Conservation (phyloP, 2,329 filamentous ascomycete species). For the Hymenoscyphus infarciens region DNA sequence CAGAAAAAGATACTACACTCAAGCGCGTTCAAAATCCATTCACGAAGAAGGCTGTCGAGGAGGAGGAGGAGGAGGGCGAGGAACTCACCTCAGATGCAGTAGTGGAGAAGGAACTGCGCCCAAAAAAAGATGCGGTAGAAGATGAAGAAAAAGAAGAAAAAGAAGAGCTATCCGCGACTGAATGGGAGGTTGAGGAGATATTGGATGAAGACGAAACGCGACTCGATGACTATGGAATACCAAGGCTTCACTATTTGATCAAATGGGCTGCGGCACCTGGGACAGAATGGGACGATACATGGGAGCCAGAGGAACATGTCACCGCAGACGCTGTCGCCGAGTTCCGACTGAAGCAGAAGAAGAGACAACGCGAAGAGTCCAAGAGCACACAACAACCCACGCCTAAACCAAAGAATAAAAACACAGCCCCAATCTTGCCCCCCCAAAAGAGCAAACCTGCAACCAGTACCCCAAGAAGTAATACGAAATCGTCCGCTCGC, state of each 20-base stretch:
- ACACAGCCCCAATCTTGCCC: no score
- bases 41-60: neutral
- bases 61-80: slow-evolving; percentile 1
- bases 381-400: no score
- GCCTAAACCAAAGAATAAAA: no score
- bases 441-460: no score
- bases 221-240: slow-evolving; percentile 15
- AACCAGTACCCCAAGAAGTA: no score
- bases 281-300: slow-evolving; percentile 21
- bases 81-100: neutral
- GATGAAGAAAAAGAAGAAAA: slow-evolving; percentile 11
- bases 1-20: neutral
- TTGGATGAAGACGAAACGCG: slow-evolving; percentile 19
- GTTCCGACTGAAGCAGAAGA: no score
- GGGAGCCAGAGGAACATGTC: slow-evolving; percentile 24
- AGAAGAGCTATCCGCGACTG: slow-evolving; percentile 12
- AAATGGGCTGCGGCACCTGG: slow-evolving; percentile 27
- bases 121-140: neutral
- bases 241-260: slow-evolving; percentile 24
- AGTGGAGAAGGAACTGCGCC: neutral
- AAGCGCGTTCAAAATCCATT: neutral
- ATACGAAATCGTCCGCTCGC: no score
- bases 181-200: slow-evolving; percentile 26
- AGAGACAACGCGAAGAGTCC: no score
- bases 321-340: no score